phyloP scores from a whole-genome alignment of 768 basidiomycete species.

The Sporobolomyces phaffii region DNA sequence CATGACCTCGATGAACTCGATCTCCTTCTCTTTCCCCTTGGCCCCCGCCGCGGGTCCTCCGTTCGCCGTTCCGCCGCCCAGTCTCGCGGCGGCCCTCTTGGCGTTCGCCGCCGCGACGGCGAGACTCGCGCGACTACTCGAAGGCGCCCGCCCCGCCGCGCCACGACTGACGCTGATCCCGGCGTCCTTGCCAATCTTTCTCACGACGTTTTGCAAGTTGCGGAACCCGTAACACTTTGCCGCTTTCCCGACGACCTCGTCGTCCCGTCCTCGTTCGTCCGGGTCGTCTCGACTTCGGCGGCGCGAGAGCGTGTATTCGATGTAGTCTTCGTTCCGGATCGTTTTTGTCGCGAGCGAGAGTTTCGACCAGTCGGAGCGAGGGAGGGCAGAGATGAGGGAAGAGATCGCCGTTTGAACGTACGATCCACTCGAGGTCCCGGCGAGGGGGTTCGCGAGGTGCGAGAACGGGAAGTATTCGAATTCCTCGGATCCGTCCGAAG shows the following conservation, averaged over 20 bases:
- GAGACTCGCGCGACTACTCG: not conserved
- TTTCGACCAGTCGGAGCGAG: constrained; percentile 16
- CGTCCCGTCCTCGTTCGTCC: not conserved
- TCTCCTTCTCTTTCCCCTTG: constrained; percentile 46
- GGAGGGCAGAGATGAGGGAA: constrained; percentile 35
- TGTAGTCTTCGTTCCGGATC: constrained; percentile 47
- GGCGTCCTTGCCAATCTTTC: constrained; percentile 79
- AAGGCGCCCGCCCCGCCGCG: constrained; percentile 57
- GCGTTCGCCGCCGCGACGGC: constrained; percentile 26
- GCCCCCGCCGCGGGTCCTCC: not conserved
- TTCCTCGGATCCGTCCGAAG: constrained; percentile 55
- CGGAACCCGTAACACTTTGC: constrained; percentile 96
- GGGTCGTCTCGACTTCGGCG: too few relatives aligned
- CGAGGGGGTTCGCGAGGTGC: constrained; percentile 54
- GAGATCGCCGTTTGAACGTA: constrained; percentile 65
- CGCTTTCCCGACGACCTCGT: constrained; percentile 64
- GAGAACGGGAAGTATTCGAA: constrained; percentile 46
- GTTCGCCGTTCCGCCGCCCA: too few relatives aligned
- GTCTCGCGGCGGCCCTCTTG: constrained; percentile 2
- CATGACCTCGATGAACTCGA: constrained; percentile 97
- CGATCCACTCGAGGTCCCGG: constrained; percentile 84
- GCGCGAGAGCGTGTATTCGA: constrained; percentile 40
- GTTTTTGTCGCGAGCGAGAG: constrained; percentile 43
- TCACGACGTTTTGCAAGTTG: constrained; percentile 92
- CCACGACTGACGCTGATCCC: constrained; percentile 67